Evolutionary conservation across 495 filamentous ascomycete genomes (phyloP), one percentile per base, ranked within the genome.

Genomic region (Tuber melanosporum): DNA sequence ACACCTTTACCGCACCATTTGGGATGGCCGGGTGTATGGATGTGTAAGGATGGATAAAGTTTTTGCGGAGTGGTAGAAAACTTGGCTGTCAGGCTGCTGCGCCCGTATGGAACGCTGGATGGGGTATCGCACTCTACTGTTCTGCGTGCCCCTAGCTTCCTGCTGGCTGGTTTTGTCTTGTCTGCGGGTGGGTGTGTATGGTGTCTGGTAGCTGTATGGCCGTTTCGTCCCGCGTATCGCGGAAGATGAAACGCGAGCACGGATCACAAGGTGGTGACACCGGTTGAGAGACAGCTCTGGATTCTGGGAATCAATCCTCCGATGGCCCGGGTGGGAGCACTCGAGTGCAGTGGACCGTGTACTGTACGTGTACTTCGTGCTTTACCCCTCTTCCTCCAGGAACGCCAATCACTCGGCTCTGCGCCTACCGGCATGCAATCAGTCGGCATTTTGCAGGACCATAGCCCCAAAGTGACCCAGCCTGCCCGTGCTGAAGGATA

Each of bases 221-320:
- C 78, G 78, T 80, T 80, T 80, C 43, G 79, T 73, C 77, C n/a
- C 26, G 32, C 57, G 12, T 32, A 66, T 32, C 57, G n/a, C 57
- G 45, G 41, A 76, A 79, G 73, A 79, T 80, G 78, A 80, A 80
- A 80, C 78, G 77, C 43, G 76, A 76, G 78, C 78, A 80, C 78
- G 78, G 78, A 80, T 80, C 78, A 79, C 77, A 80, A 71, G 71
- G 78, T 80, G 71, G 78, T 80, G 78, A 79, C 78, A 71, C 73
- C 74, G 77, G 77, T 78, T 73, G 74, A 57, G 77, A 71, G 62
- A 76, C 77, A 32, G 57, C 12, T 57, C 75, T 73, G 78, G 69
- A 78, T 69, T 66, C 76, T 77, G 73, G 72, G 75, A 73, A 72
- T 66, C 57, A 66, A 66, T 79, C 19, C 76, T 80, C 66, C 73